Conservation (phyloP, 2,329 filamentous ascomycete species). For the Aspergillus intermedius region DNA sequence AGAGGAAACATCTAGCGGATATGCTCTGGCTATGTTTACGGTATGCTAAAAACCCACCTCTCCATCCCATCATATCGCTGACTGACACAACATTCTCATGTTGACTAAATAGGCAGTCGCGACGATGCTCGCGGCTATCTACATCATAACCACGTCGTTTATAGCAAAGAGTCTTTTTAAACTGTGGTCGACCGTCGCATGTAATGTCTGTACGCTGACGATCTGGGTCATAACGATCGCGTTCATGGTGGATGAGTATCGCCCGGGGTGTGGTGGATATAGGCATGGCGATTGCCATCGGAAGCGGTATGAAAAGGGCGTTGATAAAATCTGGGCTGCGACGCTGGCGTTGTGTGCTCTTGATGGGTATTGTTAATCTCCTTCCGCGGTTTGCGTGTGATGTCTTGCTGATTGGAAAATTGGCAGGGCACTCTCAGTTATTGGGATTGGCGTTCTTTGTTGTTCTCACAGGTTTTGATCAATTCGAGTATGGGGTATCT, state of each 20-base stretch:
- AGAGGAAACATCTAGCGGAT: not conserved
- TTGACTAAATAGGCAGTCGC: not conserved
- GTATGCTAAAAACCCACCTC: not conserved
- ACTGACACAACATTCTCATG: too few species aligned
- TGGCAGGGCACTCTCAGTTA: too few species aligned
- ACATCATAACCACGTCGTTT: not conserved
- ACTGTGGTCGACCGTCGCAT: not conserved
- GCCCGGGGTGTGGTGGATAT: not conserved
- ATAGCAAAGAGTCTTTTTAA: not conserved
- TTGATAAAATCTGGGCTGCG: not conserved
- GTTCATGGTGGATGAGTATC: not conserved
- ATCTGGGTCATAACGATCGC: not conserved
- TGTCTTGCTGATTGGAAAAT: too few species aligned
- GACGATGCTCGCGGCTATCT: not conserved
- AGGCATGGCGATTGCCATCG: not conserved
- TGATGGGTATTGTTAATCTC: not conserved
- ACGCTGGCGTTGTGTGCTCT: not conserved
- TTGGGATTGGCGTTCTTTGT: too few species aligned
- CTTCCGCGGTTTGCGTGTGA: too few species aligned
- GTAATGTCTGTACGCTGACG: not conserved
- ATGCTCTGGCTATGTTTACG: not conserved
- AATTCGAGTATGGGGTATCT: too few species aligned
- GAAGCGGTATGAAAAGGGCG: not conserved
- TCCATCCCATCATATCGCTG: not conserved
- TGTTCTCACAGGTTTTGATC: too few species aligned